Evolutionary conservation across 768 basidiomycete species (phyloP).

Genomic region (Psilocybe subaeruginosa): DNA sequence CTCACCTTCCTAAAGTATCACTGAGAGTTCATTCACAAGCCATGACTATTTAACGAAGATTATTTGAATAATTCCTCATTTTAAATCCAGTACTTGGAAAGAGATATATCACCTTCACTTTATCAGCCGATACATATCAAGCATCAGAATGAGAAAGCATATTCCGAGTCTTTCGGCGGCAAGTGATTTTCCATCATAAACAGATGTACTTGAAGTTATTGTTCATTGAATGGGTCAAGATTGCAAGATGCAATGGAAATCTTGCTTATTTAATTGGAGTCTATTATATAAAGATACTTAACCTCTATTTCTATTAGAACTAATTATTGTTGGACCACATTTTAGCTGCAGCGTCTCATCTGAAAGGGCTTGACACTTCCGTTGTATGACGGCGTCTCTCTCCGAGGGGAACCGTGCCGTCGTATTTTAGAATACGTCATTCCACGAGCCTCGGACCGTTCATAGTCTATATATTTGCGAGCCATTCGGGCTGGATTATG

Average conservation of each 20-base stretch:
- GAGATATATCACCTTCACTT: neutral
- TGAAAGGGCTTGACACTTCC: neutral
- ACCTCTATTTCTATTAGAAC: no score
- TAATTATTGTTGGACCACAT: neutral
- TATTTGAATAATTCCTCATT: neutral
- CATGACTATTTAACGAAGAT: neutral
- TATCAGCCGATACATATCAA: neutral
- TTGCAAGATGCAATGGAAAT: neutral
- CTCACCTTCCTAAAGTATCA: constrained; percentile 22
- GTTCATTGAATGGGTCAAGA: neutral
- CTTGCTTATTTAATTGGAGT: neutral
- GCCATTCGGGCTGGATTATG: constrained; percentile 9
- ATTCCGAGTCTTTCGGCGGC: constrained; percentile 22
- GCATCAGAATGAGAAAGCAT: neutral
- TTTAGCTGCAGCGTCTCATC: neutral
- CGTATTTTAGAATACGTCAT: constrained; percentile 4
- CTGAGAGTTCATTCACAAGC: neutral
- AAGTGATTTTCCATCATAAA: constrained; percentile 17
- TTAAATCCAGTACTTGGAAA: neutral
- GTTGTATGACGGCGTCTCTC: neutral
- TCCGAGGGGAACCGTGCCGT: constrained; percentile 13
- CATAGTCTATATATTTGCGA: constrained; percentile 11
- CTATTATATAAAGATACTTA: neutral
- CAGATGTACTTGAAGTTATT: neutral
- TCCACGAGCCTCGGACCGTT: constrained; percentile 10